phyloP scores from a whole-genome alignment of 352 stramenopile genomes.

The Globisporangium camurandrum region DNA sequence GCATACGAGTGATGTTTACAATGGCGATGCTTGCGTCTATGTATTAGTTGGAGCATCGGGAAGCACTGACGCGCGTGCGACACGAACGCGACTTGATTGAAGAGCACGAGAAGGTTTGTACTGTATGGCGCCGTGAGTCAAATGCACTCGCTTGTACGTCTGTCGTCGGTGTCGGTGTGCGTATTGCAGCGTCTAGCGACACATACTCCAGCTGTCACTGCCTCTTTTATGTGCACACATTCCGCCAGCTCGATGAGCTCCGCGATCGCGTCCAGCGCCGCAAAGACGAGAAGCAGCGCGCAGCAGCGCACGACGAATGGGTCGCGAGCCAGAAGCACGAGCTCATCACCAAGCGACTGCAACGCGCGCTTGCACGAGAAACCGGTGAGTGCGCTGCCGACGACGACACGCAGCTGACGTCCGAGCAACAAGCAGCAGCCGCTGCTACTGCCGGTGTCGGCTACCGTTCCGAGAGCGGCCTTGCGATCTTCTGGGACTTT shows the following conservation, averaged over 20 bases:
- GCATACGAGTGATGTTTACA: too few relatives aligned
- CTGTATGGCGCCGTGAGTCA: neutral
- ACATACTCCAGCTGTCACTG: neutral
- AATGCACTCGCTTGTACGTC: neutral
- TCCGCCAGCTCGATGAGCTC: slow-evolving; percentile 32
- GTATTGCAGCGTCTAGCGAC: too few relatives aligned
- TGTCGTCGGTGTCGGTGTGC: neutral
- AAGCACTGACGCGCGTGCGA: slow-evolving; percentile 33
- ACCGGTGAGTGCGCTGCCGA: neutral
- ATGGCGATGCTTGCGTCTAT: too few relatives aligned
- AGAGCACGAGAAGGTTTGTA: slow-evolving; percentile 47
- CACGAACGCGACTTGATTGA: slow-evolving; percentile 52
- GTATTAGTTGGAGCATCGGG: slow-evolving; percentile 32
- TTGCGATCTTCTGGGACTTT: slow-evolving; percentile 47
- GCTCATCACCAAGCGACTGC: slow-evolving; percentile 27
- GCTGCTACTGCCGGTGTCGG: neutral
- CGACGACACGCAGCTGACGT: neutral
- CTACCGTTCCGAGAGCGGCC: slow-evolving; percentile 29
- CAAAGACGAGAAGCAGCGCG: slow-evolving; percentile 34
- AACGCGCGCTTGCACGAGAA: slow-evolving; percentile 26
- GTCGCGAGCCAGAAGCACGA: slow-evolving; percentile 45
- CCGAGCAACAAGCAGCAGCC: slow-evolving; percentile 4
- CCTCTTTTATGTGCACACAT: neutral
- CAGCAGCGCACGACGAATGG: slow-evolving; percentile 40
- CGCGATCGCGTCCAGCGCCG: slow-evolving; percentile 35